Base-by-base conservation (phyloP, 768 basidiomycete genomes). In the Leccinum pellstonianum region DNA sequence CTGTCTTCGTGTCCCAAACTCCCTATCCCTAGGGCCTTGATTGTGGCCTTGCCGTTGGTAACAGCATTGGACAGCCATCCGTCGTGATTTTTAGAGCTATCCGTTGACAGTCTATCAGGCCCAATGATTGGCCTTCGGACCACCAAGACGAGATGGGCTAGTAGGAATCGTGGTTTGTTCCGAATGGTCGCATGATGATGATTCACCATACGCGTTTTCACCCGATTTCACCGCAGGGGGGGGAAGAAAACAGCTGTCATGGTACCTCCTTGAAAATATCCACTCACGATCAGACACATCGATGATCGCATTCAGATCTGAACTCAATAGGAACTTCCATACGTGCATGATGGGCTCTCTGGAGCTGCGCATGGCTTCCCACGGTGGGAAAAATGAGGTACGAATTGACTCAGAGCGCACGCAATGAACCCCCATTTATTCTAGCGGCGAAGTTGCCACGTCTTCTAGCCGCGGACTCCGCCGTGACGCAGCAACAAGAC, bases 21-120 rank as follows among this genome's bases (percentile, higher is more conserved):
- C 21, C 57, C 48, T 46, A 49, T 49, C 46, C 35, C 38, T 23
- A 43, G 35, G 17, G 25, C n/a, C 29, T 33, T 62, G 61, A 68
- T 63, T 10, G 61, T 68, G 65, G 60, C 58, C 61, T 46, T 19
- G 33, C 53, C 15, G 19, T 54, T 55, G 53, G 57, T 48, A 37
- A 59, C 62, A 57, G 25, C 54, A 61, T 37, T 47, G 47, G 27
- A 56, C 38, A 49, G 54, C 37, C 56, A 51, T 56, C 14, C 12
- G 52, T 56, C 55, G 43, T 29, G 59, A 48, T 29, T 57, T 55
- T 51, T 41, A 27, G 8, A 49, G 14, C 41, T 50, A 14, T 49
- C 49, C 35, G 12, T n/a, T 48, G 33, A 43, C 3, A 38, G 43
- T 33, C 15, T 52, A 55, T 21, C n/a, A 38, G 43, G 7, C 38